Base-by-base conservation (phyloP, 1,284 basidiomycete genomes). In the Microbotryum saponariae region DNA sequence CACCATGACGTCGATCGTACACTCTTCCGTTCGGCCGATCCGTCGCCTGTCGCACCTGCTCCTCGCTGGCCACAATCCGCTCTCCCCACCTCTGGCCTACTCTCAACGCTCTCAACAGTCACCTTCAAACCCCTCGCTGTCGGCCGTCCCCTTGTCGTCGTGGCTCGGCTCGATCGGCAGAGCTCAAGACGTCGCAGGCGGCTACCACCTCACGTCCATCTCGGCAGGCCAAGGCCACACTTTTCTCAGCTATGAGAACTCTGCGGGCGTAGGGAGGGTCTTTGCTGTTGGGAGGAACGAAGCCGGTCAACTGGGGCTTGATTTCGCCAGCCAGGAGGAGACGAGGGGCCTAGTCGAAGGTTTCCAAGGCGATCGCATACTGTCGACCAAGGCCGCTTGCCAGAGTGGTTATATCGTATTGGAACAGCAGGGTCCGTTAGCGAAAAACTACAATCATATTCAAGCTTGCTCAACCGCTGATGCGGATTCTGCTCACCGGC, bases 201-300 rank as follows among this genome's bases (percentile, higher is more conserved):
- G 47, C 23, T 56, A 47, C 12, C 9, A 21, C 12, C 54, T 55
- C 4, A 42, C 42, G 2, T 31, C 31, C n/a, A 18, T 68, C 33
- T 57, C 65, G 14, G 42, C 50, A 52, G 67, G 37, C 44, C 52
- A 45, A 37, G 65, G 27, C n/a, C 70, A 72, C 53, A 33, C 58
- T 12, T 45, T 72, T 18, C 31, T 67, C 14, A 44, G 48, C 6
- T 72, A 66, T 51, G 54, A 61, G 10, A 63, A 64, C 42, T 46
- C 48, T 3, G 25, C 49, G 10, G 68, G 64, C 14, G 52, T 57
- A 3, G 68, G 70, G 46, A 53, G 65, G 10, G 56, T 69, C 14
- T 58, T 72, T 21, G 67, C 64, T 6, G 59, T 67, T 14, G 71
- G 71, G 1, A 51, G 69, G 25, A 72, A 72, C 57, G 71, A 71